Percentiles rank a stretch among this genome's conserved stretches.
phyloP scores from a whole-genome alignment of 768 basidiomycete species.

The Lactarius vividus region DNA sequence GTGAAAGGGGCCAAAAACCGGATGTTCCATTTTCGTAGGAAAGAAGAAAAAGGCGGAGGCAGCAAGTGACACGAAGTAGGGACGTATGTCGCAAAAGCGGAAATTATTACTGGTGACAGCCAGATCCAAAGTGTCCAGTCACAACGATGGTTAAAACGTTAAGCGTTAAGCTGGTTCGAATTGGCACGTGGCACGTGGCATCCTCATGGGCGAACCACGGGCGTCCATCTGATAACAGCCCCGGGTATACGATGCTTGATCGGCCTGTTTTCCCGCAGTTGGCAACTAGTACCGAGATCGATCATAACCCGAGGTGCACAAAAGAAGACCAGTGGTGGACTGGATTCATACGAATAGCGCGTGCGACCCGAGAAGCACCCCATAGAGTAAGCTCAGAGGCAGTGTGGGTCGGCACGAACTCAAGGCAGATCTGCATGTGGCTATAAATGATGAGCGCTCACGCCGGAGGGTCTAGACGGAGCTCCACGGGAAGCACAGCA shows the following conservation, averaged over 20 bases:
- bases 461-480: not conserved
- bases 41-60: not conserved
- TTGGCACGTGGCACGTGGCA: conserved; percentile 13
- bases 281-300: conserved; percentile 5
- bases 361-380: not conserved
- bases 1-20: conserved; percentile 10
- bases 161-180: conserved; percentile 1
- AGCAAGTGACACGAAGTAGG: not conserved
- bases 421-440: not conserved
- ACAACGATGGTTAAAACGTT: conserved; percentile 9
- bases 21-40: not conserved
- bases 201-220: not conserved
- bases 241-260: not conserved
- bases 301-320: conserved; percentile 5
- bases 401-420: not conserved
- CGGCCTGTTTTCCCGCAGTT: not conserved
- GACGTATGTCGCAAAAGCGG: conserved; percentile 5
- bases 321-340: not conserved
- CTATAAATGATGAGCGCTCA: not conserved
- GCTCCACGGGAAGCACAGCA: not conserved
- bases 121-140: conserved; percentile 10
- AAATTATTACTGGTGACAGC: conserved; percentile 15
- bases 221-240: conserved; percentile 18
- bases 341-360: not conserved
- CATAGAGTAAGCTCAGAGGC: not conserved